Evolutionary conservation across 306 rosid genomes (phyloP).

Genomic region (Biancaea sappan): DNA sequence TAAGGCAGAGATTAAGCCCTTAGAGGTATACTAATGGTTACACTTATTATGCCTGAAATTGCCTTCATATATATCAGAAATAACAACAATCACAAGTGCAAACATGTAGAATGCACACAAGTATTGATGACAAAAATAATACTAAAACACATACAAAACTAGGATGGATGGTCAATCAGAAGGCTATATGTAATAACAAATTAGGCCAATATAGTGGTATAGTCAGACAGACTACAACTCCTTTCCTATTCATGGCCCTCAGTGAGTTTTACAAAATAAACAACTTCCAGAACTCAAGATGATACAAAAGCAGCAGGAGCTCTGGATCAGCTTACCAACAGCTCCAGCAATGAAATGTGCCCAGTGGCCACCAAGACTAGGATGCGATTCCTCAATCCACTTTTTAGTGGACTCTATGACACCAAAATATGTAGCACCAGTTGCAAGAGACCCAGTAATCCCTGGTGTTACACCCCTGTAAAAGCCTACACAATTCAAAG

Average conservation of each 20-base stretch:
- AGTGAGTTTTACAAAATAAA: constrained; percentile 22
- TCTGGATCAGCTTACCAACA: constrained; percentile 60
- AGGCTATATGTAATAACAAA: constrained; percentile 1
- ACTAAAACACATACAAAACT: neutral
- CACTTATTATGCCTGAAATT: constrained; percentile 7
- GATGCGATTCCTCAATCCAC: constrained; percentile 89
- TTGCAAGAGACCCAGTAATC: constrained; percentile 86
- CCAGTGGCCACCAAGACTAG: constrained; percentile 83
- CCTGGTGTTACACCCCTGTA: constrained; percentile 89
- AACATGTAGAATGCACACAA: constrained; percentile 19
- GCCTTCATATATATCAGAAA: constrained; percentile 5
- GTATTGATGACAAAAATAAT: constrained; percentile 18
- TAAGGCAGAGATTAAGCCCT: constrained; percentile 30
- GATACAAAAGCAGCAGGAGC: constrained; percentile 25
- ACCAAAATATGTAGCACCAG: constrained; percentile 96
- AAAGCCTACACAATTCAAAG: constrained; percentile 58
- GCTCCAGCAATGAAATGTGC: constrained; percentile 96
- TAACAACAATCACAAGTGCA: constrained; percentile 15
- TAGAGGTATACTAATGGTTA: constrained; percentile 29
- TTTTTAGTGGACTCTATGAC: constrained; percentile 86
- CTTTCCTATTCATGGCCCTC: neutral
- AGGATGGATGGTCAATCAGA: constrained; percentile 5
- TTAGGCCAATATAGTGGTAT: neutral
- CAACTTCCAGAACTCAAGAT: constrained; percentile 24
- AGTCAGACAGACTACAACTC: constrained; percentile 24